Conservation (phyloP, 2,329 filamentous ascomycete species). For the Colletotrichum cordylinicola region DNA sequence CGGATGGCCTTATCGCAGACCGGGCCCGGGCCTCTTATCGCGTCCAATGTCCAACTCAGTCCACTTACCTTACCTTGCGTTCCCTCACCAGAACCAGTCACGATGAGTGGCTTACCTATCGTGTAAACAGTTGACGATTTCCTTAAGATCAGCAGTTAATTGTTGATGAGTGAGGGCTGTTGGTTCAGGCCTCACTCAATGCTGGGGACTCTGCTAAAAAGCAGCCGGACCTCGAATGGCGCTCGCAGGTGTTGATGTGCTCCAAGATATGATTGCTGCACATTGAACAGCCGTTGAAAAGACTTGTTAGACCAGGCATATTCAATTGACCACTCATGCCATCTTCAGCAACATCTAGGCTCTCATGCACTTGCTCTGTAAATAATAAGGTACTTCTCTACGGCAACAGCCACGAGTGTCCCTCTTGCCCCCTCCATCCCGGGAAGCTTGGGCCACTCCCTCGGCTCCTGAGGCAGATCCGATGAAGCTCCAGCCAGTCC, state of each 20-base stretch:
- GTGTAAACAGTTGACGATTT: background rate
- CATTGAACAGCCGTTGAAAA: background rate
- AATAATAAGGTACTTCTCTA: background rate
- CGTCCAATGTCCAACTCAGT: background rate
- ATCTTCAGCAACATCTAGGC: background rate
- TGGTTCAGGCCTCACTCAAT: background rate
- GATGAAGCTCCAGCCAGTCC: background rate
- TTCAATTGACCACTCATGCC: background rate
- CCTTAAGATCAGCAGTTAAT: background rate
- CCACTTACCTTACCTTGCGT: background rate
- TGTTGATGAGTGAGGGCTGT: fast-evolving
- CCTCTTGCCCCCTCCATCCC: background rate
- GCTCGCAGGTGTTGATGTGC: background rate
- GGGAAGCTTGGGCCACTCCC: background rate
- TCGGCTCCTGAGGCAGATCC: background rate
- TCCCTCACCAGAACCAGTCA: background rate
- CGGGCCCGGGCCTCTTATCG: background rate
- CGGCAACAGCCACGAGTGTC: background rate
- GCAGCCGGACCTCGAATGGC: background rate
- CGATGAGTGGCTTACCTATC: background rate
- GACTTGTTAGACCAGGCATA: fast-evolving
- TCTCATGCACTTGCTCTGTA: background rate
- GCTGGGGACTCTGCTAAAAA: background rate
- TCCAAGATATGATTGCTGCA: too few relatives aligned
- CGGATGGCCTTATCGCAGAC: background rate